Base-by-base conservation (phyloP, 768 basidiomycete species). In the Boletus huronensis region DNA sequence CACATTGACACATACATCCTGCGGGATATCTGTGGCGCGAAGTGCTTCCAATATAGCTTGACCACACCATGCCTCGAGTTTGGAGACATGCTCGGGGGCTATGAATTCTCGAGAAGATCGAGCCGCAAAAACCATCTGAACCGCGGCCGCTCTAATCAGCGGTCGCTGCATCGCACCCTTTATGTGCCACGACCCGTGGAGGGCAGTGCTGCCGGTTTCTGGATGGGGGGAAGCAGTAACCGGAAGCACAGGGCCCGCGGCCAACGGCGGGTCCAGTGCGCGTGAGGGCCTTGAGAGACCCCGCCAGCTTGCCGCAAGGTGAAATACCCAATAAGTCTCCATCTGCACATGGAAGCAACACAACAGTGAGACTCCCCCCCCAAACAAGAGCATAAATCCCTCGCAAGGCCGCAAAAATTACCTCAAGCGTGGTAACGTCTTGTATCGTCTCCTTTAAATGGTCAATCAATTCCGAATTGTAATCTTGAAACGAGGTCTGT, bases 291-390 rank as follows among this genome's bases (percentile, higher is more conserved):
- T 69, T 13, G 52, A 43, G 50, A 70, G 70, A 49, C 72, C 72
- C 48, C 66, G 73, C 87, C 88, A 90, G 61, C 83, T 85, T 21
- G 79, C 77, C 3, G 90, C 89, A 14, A 92, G 80, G 69, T 93
- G 90, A 62, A 84, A 82, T 45, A 92, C 71, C 72, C 90, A 90
- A 67, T 88, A 88, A 0, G 88, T 90, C 66, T 91, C 88, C 90
- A 92, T 93, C 90, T 92, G 50, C 50, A 52, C 43, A 50, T 49
- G n/a, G 17, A 23, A 10, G 40, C 28, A 25, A 51, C 2, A 17
- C n/a, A 16, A 38, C 16, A 5, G 14, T 58, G 35, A 64, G 57
- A 41, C 21, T 13, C 21, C 23, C 11, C 23, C 17, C 35, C 1
- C 25, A 32, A 34, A 40, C 36, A 48, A 26, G 6, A 32, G 17